These are phyloP conservation scores for Suhomyces sp. DNA, from an alignment of 805 yeast species.

Conservation along the genomic window DNA sequence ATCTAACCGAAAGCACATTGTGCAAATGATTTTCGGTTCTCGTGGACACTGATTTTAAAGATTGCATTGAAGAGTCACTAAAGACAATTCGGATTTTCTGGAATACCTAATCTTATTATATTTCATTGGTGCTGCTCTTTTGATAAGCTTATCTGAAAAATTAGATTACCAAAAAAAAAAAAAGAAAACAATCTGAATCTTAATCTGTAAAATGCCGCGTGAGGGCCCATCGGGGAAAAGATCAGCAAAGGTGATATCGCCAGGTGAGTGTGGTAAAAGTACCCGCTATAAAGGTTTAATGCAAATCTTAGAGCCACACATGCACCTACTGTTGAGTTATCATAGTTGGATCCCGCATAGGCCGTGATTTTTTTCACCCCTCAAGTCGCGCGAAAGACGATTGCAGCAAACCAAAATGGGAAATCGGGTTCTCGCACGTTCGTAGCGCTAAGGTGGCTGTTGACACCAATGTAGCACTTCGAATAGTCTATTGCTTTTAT, in stretches of 20 bases:
- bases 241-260: neutral
- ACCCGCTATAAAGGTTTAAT: neutral
- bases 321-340: neutral
- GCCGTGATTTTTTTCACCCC: neutral
- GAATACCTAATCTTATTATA: neutral
- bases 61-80: neutral
- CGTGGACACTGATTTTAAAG: conserved; percentile 1
- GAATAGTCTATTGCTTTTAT: neutral
- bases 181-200: neutral
- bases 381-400: neutral
- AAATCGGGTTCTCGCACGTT: neutral
- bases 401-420: neutral
- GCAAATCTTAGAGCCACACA: neutral
- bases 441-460: neutral
- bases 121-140: neutral
- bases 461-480: neutral
- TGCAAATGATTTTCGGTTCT: conserved; percentile 1
- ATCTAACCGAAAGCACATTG: conserved; percentile 4
- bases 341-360: neutral
- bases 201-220: neutral
- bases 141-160: neutral
- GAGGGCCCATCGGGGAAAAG: neutral
- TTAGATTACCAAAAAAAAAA: neutral
- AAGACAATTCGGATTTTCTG: neutral
- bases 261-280: neutral